Base-by-base conservation (phyloP, 306 rosid genomes). In the Styphnolobium japonicum region DNA sequence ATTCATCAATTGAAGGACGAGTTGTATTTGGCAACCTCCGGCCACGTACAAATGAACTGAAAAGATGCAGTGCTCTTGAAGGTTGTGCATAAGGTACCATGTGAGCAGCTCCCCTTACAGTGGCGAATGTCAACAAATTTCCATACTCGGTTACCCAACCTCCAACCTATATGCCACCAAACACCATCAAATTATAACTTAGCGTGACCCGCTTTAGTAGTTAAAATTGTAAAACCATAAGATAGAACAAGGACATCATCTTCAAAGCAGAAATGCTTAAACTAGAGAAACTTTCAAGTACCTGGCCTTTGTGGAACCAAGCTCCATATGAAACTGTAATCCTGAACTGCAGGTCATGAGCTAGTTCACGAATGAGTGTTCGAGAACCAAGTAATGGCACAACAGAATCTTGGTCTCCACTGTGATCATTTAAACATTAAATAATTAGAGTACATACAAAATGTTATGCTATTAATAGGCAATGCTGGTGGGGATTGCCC, bases 291-390 rank as follows among this genome's bases (percentile, higher is more conserved):
- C 7, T 15, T 29, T 16, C 0, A 58, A 18, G 33, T 80, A 91
- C 97, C 97, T 93, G 98, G 71, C 92, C 90, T 76, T 87, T 88
- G 88, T 93, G 97, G 73, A 89, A 93, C 98, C 98, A 93, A 79
- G 87, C 89, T 69, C 89, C 90, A 65, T 88, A 91, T 9, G 94
- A 94, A 31, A 91, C 94, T 14, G 97, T 87, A 31, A 80, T 70
- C 29, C 81, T 67, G 73, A 86, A 84, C 2, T 91, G 67, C 18
- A 93, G 75, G 4, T 93, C 97, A 36, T 85, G 83, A 42, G 97
- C 98, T 40, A 93, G 87, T 69, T 89, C 97, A 3, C 98, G 92
- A 19, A 93, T 48, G 9, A 93, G 87, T 15, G 97, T 89, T 45
- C 98, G 81, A n/a, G 98, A 88, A 10, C 98, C 98, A 77, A 91